phyloP scores from a whole-genome alignment of 208 protist genomes.

The Wallacemonas sp. region DNA sequence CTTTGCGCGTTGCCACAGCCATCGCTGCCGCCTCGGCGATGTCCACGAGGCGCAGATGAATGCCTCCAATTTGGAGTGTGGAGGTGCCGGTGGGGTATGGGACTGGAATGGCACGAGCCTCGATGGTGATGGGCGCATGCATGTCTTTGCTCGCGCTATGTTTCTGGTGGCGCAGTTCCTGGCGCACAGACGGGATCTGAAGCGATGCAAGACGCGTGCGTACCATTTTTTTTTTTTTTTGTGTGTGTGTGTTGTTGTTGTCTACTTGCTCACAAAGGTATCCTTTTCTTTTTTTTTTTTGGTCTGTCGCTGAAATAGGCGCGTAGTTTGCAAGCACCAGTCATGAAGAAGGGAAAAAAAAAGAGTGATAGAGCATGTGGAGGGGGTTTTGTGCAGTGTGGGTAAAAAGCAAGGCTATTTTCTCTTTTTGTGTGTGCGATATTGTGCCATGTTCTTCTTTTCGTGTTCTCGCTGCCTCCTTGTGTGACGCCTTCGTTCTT shows the following conservation, averaged over 20 bases:
- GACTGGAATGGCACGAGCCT: slow-evolving; percentile 18
- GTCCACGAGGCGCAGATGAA: slow-evolving; percentile 38
- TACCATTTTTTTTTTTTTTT: slow-evolving; percentile 1
- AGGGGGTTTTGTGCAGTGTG: slow-evolving; percentile 4
- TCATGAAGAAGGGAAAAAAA: slow-evolving; percentile 9
- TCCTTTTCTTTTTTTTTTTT: neutral
- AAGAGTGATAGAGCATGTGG: neutral
- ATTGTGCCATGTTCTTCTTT: neutral
- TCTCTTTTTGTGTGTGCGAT: slow-evolving; percentile 14
- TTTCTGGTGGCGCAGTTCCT: slow-evolving; percentile 23
- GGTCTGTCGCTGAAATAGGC: too few species aligned
- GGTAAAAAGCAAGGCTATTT: too few species aligned
- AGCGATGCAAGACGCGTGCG: slow-evolving; percentile 18
- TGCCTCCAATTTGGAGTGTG: slow-evolving; percentile 58
- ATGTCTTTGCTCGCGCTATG: slow-evolving; percentile 1
- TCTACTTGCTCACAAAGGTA: too few species aligned
- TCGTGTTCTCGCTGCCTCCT: neutral
- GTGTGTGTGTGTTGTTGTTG: neutral
- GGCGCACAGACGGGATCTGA: slow-evolving; percentile 36
- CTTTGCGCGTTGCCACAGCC: neutral
- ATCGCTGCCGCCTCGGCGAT: neutral
- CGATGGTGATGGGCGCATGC: neutral
- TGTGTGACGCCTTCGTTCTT: too few species aligned
- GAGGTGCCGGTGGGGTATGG: slow-evolving; percentile 46
- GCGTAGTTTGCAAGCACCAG: neutral